These are phyloP conservation scores for Ascochyta lentis DNA, from an alignment of 2,329 filamentous ascomycete genomes.

Conservation along the genomic window DNA sequence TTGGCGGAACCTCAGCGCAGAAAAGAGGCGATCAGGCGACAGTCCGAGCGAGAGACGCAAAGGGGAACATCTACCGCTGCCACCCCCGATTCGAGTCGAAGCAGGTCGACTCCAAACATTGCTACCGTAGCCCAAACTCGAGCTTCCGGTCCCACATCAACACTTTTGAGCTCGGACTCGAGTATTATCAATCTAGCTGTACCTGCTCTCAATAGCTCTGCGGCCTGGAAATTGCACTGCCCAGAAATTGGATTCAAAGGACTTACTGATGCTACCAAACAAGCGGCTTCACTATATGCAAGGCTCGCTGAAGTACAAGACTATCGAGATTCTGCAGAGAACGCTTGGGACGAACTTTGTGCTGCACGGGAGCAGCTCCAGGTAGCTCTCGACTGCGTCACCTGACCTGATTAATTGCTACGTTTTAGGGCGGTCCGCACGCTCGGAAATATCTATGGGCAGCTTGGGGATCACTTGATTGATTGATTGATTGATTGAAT, in stretches of 20 bases:
- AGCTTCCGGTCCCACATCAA: not conserved
- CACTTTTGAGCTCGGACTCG: not conserved
- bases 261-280: not conserved
- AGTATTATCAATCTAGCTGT: not conserved
- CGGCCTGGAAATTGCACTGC: not conserved
- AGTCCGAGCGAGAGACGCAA: not conserved
- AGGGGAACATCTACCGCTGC: not conserved
- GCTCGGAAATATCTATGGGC: not conserved
- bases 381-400: not conserved
- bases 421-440: not conserved
- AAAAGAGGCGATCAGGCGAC: not conserved
- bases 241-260: not conserved
- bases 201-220: not conserved
- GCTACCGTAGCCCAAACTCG: not conserved
- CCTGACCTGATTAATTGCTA: not conserved
- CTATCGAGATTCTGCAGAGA: not conserved
- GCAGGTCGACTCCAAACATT: not conserved
- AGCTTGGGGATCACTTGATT: conserved; percentile 1
- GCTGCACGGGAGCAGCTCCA: not conserved
- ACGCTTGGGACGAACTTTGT: not conserved
- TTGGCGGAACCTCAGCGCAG: not conserved
- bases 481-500: no score
- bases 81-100: not conserved
- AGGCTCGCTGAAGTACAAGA: not conserved
- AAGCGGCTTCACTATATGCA: not conserved